These are phyloP conservation scores for Musa beccarii DNA, from an alignment of 176 grass and related monocot species.

Conservation along the genomic window DNA sequence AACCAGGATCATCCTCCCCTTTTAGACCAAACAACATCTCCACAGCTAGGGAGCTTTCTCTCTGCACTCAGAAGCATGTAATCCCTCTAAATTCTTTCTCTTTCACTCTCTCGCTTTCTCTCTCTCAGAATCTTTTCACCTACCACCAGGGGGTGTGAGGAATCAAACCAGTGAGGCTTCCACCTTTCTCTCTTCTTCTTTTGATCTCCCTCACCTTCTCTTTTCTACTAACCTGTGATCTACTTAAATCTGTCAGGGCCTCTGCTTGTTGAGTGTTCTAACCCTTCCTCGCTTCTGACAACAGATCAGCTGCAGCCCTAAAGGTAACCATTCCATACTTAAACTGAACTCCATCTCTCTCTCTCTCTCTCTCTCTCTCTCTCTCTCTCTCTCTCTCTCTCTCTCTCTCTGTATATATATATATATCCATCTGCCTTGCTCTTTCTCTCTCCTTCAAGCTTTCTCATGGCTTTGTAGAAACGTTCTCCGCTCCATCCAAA, in stretches of 20 bases:
- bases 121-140: too few species aligned
- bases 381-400: too few species aligned
- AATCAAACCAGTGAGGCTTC: not conserved
- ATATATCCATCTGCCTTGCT: slow-evolving; percentile 15
- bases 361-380: too few species aligned
- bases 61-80: not conserved
- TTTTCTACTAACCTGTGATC: not conserved
- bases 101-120: not conserved
- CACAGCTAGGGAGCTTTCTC: not conserved
- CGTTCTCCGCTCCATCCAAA: too few species aligned
- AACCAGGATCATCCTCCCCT: not conserved
- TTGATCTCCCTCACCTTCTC: not conserved
- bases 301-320: not conserved
- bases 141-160: not conserved
- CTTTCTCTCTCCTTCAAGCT: not conserved
- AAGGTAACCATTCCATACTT: too few species aligned
- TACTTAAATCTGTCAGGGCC: not conserved
- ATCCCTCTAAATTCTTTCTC: not conserved
- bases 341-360: too few species aligned
- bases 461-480: too few species aligned
- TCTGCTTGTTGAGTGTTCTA: not conserved
- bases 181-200: slow-evolving; percentile 1
- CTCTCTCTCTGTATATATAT: too few species aligned
- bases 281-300: not conserved
- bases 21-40: not conserved